These are phyloP conservation scores for Mucor piriformis DNA, from an alignment of 371 early-diverging fungal genomes.

Conservation along the genomic window DNA sequence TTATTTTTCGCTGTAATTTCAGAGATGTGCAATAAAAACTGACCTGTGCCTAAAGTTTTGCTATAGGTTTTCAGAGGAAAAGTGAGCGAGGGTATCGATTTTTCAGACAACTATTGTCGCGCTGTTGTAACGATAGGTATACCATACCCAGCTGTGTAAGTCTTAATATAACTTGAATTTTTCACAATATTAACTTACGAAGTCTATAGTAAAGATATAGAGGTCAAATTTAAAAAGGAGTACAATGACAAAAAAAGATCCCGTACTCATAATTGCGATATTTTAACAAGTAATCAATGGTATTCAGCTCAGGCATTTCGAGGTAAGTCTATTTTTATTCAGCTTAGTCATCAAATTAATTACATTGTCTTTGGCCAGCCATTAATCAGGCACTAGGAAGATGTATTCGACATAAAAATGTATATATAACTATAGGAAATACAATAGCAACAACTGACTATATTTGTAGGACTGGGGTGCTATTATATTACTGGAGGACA, in stretches of 20 bases:
- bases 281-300: constrained; percentile 38
- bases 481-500: constrained; percentile 66
- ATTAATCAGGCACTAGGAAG: constrained; percentile 96
- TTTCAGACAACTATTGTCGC: constrained; percentile 85
- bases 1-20: constrained; percentile 63
- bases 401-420: constrained; percentile 86
- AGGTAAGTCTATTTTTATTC: constrained; percentile 16
- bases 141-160: constrained; percentile 71
- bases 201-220: constrained; percentile 31
- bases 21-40: constrained; percentile 16
- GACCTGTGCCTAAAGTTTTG: background rate
- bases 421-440: no score
- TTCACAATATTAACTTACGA: no score
- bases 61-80: constrained; percentile 81
- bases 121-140: constrained; percentile 93
- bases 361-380: constrained; percentile 57
- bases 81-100: constrained; percentile 95
- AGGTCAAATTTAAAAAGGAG: constrained; percentile 40
- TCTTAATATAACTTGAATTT: no score
- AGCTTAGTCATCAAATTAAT: background rate
- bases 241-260: constrained; percentile 38
- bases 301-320: constrained; percentile 88
- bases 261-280: background rate
- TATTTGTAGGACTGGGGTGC: constrained; percentile 48
- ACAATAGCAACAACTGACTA: no score